Evolutionary conservation across 306 rosid genomes (phyloP).

Genomic region (Pyrus bretschneideri): DNA sequence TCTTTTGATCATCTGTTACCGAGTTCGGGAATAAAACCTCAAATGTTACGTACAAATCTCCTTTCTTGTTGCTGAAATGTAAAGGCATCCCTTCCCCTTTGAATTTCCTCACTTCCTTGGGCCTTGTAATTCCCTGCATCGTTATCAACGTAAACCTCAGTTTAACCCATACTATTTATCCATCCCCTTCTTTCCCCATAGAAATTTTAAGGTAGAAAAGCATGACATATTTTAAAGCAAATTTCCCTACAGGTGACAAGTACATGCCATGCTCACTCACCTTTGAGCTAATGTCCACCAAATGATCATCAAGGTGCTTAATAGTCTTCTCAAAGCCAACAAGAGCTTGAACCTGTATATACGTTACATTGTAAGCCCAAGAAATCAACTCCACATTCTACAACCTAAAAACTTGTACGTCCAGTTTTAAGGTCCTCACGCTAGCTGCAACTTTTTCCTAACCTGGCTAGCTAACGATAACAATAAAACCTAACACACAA

Average conservation of each 20-base stretch:
- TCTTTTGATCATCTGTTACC: slow-evolving; percentile 74
- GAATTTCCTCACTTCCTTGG: slow-evolving; percentile 86
- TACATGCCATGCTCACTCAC: slow-evolving; percentile 31
- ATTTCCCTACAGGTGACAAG: background rate
- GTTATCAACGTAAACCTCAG: slow-evolving; percentile 21
- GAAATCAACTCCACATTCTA: slow-evolving; percentile 12
- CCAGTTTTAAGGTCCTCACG: background rate
- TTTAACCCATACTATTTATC: background rate
- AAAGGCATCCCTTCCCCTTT: slow-evolving; percentile 97
- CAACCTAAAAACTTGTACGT: background rate
- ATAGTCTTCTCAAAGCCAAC: slow-evolving; percentile 87
- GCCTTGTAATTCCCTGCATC: slow-evolving; percentile 76
- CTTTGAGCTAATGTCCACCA: slow-evolving; percentile 80
- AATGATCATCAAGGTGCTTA: slow-evolving; percentile 85
- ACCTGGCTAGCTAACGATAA: background rate
- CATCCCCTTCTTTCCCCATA: too few species aligned
- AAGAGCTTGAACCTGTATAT: slow-evolving; percentile 83
- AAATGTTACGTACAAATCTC: slow-evolving; percentile 70
- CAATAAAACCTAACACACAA: background rate
- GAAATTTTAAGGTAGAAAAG: too few species aligned
- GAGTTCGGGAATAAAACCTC: slow-evolving; percentile 88
- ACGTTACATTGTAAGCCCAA: slow-evolving; percentile 3
- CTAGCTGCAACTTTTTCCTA: background rate
- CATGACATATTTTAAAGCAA: background rate
- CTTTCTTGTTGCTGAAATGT: slow-evolving; percentile 83